Percentiles rank a stretch among this genome's conserved stretches.
phyloP scores from a whole-genome alignment of 2,329 filamentous ascomycete genomes.

The Phaeosphaeriaceae sp. region DNA sequence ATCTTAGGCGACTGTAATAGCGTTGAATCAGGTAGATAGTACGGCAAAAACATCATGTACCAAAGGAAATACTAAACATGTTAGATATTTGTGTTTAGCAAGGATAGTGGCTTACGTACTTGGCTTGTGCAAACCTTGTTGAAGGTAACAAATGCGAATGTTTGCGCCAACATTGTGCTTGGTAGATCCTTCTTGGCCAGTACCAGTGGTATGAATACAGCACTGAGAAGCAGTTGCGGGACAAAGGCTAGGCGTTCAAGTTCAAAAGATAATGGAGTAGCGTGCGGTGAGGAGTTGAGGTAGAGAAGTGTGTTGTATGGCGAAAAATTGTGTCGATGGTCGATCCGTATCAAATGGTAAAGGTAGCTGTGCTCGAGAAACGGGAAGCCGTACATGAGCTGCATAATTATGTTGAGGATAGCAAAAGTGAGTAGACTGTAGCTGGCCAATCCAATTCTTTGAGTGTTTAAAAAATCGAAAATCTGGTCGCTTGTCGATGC shows the following conservation, averaged over 20 bases:
- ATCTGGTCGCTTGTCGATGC: slow-evolving; percentile 30
- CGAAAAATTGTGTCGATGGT: slow-evolving; percentile 98
- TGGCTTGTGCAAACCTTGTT: slow-evolving; percentile 99
- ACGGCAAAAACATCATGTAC: slow-evolving; percentile 93
- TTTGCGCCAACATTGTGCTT: slow-evolving; percentile 88
- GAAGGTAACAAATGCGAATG: slow-evolving; percentile 95
- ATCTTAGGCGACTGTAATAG: slow-evolving; percentile 66
- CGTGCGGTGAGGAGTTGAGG: slow-evolving; percentile 70
- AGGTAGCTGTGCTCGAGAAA: slow-evolving; percentile 92
- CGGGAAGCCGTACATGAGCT: slow-evolving; percentile 70
- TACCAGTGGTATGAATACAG: slow-evolving; percentile 74
- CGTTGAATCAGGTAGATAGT: slow-evolving; percentile 84
- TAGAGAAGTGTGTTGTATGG: slow-evolving; percentile 94
- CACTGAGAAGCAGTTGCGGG: slow-evolving; percentile 83
- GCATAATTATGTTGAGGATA: slow-evolving; percentile 79
- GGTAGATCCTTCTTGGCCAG: slow-evolving; percentile 83
- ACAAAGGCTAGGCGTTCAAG: slow-evolving; percentile 86
- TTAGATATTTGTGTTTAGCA: slow-evolving; percentile 5
- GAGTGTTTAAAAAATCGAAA: slow-evolving; percentile 35
- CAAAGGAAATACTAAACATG: slow-evolving; percentile 85
- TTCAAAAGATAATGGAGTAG: slow-evolving; percentile 50
- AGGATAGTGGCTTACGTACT: slow-evolving; percentile 59
- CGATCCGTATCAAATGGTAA: slow-evolving; percentile 89
- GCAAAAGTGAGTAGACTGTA: slow-evolving; percentile 76
- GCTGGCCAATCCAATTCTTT: slow-evolving; percentile 64